Evolutionary conservation across 2,329 filamentous ascomycete genomes (phyloP).

Genomic region (Delphinella strobiligena): DNA sequence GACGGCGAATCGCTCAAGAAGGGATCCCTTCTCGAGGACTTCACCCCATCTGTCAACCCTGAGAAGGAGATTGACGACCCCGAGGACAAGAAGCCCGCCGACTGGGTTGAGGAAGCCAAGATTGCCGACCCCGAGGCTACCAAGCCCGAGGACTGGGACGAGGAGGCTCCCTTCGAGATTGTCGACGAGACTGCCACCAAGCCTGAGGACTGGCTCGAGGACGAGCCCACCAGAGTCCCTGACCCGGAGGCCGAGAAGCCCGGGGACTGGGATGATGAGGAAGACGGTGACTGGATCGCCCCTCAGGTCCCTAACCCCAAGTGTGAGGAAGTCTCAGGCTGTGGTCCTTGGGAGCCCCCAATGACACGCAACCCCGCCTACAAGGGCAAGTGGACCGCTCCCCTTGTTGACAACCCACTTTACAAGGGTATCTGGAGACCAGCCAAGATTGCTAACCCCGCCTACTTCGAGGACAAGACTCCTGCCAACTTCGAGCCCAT

Average conservation of each 20-base stretch:
- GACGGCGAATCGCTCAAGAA: constrained; percentile 81
- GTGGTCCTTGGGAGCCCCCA: constrained; percentile 83
- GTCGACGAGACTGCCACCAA: constrained; percentile 82
- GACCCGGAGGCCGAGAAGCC: constrained; percentile 96
- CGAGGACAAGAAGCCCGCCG: constrained; percentile 84
- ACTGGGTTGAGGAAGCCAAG: constrained; percentile 89
- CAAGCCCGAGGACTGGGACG: constrained; percentile 98
- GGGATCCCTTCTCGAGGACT: constrained; percentile 88
- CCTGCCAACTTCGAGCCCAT: constrained; percentile 97
- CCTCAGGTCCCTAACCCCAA: constrained; percentile 91
- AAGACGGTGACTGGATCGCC: constrained; percentile 93
- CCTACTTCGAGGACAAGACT: constrained; percentile 93
- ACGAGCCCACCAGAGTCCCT: constrained; percentile 69
- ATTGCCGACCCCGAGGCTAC: constrained; percentile 85
- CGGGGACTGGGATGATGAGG: constrained; percentile 98
- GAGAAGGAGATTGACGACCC: constrained; percentile 87
- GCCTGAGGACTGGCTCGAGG: constrained; percentile 92
- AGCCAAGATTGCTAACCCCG: constrained; percentile 91
- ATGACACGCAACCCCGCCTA: constrained; percentile 90
- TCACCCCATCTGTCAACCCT: constrained; percentile 87
- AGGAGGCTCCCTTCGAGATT: constrained; percentile 94
- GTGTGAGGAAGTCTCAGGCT: constrained; percentile 85
- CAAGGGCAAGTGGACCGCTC: constrained; percentile 97
- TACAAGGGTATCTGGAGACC: constrained; percentile 97
- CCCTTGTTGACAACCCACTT: constrained; percentile 87